Evolutionary conservation across 495 filamentous ascomycete genomes (phyloP).

Genomic region (Xylaria scruposa): DNA sequence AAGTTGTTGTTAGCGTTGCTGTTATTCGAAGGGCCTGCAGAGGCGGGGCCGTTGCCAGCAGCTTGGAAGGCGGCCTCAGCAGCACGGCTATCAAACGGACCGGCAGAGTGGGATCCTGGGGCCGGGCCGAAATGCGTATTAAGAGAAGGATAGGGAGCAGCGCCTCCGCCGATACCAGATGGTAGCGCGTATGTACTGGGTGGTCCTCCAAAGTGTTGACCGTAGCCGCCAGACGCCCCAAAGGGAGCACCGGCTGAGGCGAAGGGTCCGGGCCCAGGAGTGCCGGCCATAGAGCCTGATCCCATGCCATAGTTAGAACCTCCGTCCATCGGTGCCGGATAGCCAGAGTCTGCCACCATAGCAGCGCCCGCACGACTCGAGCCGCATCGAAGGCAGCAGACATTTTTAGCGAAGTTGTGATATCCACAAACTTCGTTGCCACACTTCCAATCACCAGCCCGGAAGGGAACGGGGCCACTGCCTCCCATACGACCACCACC

Average conservation of each 20-base stretch:
- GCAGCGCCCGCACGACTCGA: constrained; percentile 92
- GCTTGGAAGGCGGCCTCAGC: constrained; percentile 91
- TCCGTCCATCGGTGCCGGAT: constrained; percentile 87
- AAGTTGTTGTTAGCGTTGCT: constrained; percentile 42
- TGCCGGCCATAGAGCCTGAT: constrained; percentile 82
- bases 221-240: constrained; percentile 75
- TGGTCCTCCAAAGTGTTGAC: constrained; percentile 88
- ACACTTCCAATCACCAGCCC: constrained; percentile 98
- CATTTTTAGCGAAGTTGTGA: constrained; percentile 99
- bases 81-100: constrained; percentile 91
- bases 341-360: constrained; percentile 91
- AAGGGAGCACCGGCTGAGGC: constrained; percentile 71
- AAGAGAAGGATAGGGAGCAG: constrained; percentile 81
- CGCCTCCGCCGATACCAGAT: constrained; percentile 82
- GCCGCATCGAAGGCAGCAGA: constrained; percentile 94
- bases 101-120: constrained; percentile 78
- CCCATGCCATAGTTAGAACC: constrained; percentile 78
- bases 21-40: constrained; percentile 68
- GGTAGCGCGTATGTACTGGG: constrained; percentile 90
- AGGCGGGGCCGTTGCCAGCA: constrained; percentile 74
- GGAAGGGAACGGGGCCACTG: constrained; percentile 92
- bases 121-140: constrained; percentile 76
- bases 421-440: constrained; percentile 97
- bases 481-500: constrained; percentile 74
- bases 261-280: constrained; percentile 84